phyloP scores from a whole-genome alignment of 108 stramenopile species.

The Cyclotella sp. region DNA sequence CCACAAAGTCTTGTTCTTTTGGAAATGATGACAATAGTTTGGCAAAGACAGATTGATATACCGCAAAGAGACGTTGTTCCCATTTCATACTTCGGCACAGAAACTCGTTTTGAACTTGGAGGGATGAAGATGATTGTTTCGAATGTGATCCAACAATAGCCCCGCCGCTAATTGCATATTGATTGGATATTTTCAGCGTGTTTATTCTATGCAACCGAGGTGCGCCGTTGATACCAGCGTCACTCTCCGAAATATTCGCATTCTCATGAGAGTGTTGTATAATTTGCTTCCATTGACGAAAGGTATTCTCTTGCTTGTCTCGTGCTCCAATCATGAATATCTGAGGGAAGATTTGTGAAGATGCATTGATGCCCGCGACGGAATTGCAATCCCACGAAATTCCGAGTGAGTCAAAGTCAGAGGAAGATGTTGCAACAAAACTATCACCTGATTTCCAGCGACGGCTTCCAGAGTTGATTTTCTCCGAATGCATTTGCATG shows the following conservation, averaged over 20 bases:
- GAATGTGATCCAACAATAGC: constrained; percentile 10
- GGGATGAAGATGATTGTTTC: neutral
- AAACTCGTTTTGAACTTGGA: neutral
- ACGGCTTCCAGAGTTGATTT: neutral
- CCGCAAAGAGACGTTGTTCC: constrained; percentile 50
- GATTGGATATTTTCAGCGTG: constrained; percentile 43
- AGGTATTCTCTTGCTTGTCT: constrained; percentile 37
- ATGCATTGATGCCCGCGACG: neutral
- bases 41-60: constrained; percentile 41
- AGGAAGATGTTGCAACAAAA: too few species aligned
- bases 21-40: constrained; percentile 31
- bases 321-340: constrained; percentile 55
- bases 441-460: neutral
- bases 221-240: neutral
- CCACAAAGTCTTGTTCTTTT: constrained; percentile 37
- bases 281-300: constrained; percentile 19
- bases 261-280: neutral
- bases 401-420: too few species aligned
- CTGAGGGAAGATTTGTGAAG: constrained; percentile 23
- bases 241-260: neutral
- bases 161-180: constrained; percentile 43
- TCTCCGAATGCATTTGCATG: neutral
- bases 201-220: constrained; percentile 37
- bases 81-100: constrained; percentile 38
- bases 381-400: constrained; percentile 33